Conservation (phyloP, 1,284 basidiomycete genomes). For the Malassezia japonica region DNA sequence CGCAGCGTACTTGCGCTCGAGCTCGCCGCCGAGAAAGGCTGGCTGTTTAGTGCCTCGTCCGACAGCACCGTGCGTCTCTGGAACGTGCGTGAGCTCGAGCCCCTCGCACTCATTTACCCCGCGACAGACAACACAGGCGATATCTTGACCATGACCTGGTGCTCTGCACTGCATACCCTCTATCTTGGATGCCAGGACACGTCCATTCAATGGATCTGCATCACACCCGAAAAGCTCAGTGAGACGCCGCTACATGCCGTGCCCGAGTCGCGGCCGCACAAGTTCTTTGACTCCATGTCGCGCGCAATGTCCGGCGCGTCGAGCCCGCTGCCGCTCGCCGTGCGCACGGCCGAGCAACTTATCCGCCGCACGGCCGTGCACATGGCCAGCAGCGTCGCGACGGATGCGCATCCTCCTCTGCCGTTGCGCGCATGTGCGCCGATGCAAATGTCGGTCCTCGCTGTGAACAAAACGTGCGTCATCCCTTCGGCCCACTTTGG, state of each 20-base stretch:
- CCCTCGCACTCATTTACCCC: slow-evolving; percentile 69
- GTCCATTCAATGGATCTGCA: slow-evolving; percentile 31
- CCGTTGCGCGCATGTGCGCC: not conserved
- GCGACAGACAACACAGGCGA: slow-evolving; percentile 81
- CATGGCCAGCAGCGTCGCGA: not conserved
- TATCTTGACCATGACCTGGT: slow-evolving; percentile 76
- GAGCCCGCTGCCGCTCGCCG: not conserved
- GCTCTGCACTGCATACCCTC: slow-evolving; percentile 60
- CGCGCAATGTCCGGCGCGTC: slow-evolving; percentile 62
- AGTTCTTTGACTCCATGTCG: slow-evolving; percentile 51
- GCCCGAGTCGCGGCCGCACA: slow-evolving; percentile 29
- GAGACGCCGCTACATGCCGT: not conserved
- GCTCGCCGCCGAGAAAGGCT: slow-evolving; percentile 56
- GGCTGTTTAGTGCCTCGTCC: slow-evolving; percentile 32
- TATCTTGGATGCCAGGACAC: slow-evolving; percentile 82
- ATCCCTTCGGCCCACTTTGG: slow-evolving; percentile 75
- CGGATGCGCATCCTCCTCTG: too few relatives aligned
- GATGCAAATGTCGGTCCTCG: slow-evolving; percentile 1
- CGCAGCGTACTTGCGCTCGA: slow-evolving; percentile 75
- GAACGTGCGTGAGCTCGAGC: slow-evolving; percentile 64
- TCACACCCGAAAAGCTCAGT: not conserved
- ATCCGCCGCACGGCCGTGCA: slow-evolving; percentile 2
- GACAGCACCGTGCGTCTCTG: slow-evolving; percentile 59
- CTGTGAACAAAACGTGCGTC: not conserved
- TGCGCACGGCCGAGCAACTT: not conserved